Percentiles rank a stretch among this genome's conserved stretches.
Evolutionary conservation across 176 grass and related monocot species (phyloP).

Genomic region (Zizania latifolia): DNA sequence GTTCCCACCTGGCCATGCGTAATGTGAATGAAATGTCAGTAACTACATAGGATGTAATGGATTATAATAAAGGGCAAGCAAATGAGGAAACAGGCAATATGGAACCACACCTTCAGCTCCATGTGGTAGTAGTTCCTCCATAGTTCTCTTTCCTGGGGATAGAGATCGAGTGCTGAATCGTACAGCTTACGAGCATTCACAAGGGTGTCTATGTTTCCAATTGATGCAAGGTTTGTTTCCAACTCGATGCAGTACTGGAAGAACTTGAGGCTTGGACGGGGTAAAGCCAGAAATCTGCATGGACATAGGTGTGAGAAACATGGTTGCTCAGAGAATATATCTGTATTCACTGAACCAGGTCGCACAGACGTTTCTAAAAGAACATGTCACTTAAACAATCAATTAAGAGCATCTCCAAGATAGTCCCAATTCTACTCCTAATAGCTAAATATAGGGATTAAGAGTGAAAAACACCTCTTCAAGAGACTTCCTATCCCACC

Average conservation of each 20-base stretch:
- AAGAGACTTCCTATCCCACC: too few species aligned
- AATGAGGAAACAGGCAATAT: background rate
- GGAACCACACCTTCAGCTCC: constrained; percentile 48
- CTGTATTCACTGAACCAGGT: background rate
- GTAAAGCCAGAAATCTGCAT: constrained; percentile 56
- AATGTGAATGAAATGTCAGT: constrained; percentile 1
- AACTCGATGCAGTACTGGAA: constrained; percentile 60
- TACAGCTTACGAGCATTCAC: constrained; percentile 42
- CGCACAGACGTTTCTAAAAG: background rate
- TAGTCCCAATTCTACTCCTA: too few species aligned
- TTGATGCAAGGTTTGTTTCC: constrained; percentile 46
- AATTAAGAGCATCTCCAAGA: too few species aligned
- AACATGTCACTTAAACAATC: background rate
- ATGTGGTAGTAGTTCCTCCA: constrained; percentile 65
- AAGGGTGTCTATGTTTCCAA: constrained; percentile 26
- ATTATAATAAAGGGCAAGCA: background rate
- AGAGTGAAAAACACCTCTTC: too few species aligned
- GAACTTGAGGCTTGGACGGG: constrained; percentile 54
- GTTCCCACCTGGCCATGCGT: constrained; percentile 39
- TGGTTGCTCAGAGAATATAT: background rate
- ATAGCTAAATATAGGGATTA: too few species aligned
- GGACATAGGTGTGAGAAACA: background rate
- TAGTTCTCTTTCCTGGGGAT: constrained; percentile 45
- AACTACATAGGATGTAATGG: background rate
- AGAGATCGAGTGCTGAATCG: constrained; percentile 38